These are phyloP conservation scores for Aureobasidium sp. DNA, from an alignment of 2,329 filamentous ascomycete species.

Conservation along the genomic window DNA sequence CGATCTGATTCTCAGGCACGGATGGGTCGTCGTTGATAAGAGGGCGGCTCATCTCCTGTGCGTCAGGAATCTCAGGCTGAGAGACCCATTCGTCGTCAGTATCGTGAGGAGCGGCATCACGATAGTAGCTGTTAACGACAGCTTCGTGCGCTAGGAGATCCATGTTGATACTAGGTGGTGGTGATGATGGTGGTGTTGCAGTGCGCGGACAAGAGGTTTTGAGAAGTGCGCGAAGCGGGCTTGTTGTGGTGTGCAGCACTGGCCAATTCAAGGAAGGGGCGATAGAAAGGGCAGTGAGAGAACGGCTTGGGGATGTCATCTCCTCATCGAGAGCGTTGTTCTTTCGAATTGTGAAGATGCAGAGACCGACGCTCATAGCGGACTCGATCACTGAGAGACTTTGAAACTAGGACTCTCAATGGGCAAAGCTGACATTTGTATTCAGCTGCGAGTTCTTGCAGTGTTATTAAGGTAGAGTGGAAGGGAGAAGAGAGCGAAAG, in stretches of 20 bases:
- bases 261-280: not conserved
- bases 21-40: not conserved
- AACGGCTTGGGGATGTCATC: not conserved
- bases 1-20: conserved; percentile 42
- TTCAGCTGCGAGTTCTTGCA: not conserved
- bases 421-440: not conserved
- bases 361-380: not conserved
- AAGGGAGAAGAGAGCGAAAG: not conserved
- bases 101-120: not conserved
- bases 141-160: not conserved
- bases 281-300: not conserved
- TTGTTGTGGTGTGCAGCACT: not conserved
- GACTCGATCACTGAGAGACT: not conserved
- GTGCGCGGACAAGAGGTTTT: not conserved
- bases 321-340: not conserved
- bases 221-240: too few species aligned
- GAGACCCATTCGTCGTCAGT: not conserved
- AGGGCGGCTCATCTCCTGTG: not conserved
- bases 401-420: not conserved
- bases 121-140: not conserved
- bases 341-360: not conserved
- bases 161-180: not conserved
- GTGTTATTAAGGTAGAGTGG: not conserved
- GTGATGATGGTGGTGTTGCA: not conserved
- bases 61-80: not conserved